These are phyloP conservation scores for Aspergillus pseudoviridinutans DNA, from an alignment of 2,329 filamentous ascomycete species.

Conservation along the genomic window DNA sequence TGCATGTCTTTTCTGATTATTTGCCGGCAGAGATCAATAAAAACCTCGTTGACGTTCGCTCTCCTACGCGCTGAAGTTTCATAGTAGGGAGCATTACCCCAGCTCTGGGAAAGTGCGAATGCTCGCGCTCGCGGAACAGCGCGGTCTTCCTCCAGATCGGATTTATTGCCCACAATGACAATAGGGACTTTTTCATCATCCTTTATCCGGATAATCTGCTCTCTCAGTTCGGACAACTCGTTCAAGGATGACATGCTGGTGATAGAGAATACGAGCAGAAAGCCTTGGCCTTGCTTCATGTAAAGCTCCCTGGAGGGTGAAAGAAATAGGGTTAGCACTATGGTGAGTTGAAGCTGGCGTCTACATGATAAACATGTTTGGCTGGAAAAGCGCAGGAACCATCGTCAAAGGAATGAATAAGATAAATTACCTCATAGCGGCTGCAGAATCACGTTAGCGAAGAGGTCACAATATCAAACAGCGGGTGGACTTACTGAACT, in stretches of 20 bases:
- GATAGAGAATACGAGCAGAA: constrained; percentile 88
- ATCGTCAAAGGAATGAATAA: not conserved
- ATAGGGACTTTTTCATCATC: constrained; percentile 80
- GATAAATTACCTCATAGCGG: constrained; percentile 53
- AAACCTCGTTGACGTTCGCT: constrained; percentile 88
- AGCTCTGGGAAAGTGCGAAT: constrained; percentile 79
- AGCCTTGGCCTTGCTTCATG: constrained; percentile 91
- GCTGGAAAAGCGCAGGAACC: not conserved
- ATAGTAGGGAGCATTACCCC: constrained; percentile 85
- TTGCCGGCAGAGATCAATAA: constrained; percentile 77
- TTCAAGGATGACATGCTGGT: constrained; percentile 78
- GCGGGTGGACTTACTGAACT: constrained; percentile 68
- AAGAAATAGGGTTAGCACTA: constrained; percentile 1
- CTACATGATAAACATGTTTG: not conserved
- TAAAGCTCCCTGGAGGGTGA: constrained; percentile 63
- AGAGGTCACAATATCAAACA: not conserved
- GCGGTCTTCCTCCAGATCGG: constrained; percentile 81
- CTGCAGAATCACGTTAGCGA: constrained; percentile 30
- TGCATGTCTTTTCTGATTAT: constrained; percentile 68
- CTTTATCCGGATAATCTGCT: constrained; percentile 89
- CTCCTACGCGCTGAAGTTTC: constrained; percentile 79
- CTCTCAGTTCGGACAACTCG: constrained; percentile 74
- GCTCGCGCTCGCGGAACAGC: constrained; percentile 72
- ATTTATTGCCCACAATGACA: constrained; percentile 90
- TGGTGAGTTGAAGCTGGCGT: not conserved